Percentiles rank a stretch among this genome's conserved stretches.
Conservation (phyloP, 129 eudicot genomes). For the Helianthus tuberosus region DNA sequence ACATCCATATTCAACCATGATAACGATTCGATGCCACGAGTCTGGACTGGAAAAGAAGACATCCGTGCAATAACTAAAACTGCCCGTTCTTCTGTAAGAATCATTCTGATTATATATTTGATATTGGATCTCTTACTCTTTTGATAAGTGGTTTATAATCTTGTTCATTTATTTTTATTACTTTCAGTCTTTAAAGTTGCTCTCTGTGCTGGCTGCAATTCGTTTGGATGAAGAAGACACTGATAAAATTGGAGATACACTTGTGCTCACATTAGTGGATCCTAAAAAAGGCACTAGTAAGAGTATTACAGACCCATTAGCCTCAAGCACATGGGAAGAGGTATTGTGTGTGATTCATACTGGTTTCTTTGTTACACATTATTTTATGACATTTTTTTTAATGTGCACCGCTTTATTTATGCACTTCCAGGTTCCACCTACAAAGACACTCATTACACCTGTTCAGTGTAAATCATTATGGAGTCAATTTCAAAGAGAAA, state of each 20-base stretch:
- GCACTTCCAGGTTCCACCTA: conserved; percentile 64
- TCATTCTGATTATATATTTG: not conserved
- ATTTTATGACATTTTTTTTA: not conserved
- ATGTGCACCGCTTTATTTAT: not conserved
- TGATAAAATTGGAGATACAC: conserved; percentile 74
- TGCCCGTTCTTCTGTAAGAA: conserved; percentile 92
- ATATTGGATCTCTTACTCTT: conserved; percentile 3
- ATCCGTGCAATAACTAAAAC: conserved; percentile 87
- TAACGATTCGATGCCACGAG: conserved; percentile 94
- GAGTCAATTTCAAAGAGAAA: conserved; percentile 89
- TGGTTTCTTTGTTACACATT: no score
- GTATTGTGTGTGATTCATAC: conserved; percentile 26
- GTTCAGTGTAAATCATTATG: conserved; percentile 95
- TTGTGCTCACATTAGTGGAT: conserved; percentile 74
- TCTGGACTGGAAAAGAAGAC: conserved; percentile 98
- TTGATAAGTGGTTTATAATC: not conserved
- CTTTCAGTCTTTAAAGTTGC: conserved; percentile 74
- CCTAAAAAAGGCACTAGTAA: conserved; percentile 47
- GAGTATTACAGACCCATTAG: conserved; percentile 72
- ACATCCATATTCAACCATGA: conserved; percentile 87
- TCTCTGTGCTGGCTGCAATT: conserved; percentile 79
- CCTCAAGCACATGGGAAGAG: conserved; percentile 96
- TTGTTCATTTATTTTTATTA: not conserved
- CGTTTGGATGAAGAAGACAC: conserved; percentile 68
- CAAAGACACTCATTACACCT: conserved; percentile 88